phyloP scores from a whole-genome alignment of 306 rosid species.

The Glycine latifolia region DNA sequence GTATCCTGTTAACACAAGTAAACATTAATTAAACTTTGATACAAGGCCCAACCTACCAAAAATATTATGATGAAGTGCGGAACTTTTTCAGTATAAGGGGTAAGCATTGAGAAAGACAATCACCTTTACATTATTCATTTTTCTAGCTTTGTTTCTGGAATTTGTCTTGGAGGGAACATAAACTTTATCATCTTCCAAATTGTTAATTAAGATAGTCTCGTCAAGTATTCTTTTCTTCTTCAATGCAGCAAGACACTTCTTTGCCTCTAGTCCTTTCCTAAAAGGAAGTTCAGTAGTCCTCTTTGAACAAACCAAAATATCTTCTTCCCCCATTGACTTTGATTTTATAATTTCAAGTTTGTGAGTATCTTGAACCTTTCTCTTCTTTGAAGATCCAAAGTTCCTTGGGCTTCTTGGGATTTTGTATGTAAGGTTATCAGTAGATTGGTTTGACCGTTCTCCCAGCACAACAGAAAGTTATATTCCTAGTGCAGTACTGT shows the following conservation, averaged over 20 bases:
- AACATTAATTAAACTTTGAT: constrained; percentile 2
- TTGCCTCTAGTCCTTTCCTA: constrained; percentile 36
- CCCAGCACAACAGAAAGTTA: constrained; percentile 36
- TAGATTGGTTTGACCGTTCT: constrained; percentile 9
- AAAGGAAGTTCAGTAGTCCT: neutral
- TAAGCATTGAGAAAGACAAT: constrained; percentile 25
- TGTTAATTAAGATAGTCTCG: neutral
- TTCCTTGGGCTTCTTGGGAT: constrained; percentile 14
- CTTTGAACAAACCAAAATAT: neutral
- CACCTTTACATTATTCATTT: constrained; percentile 11
- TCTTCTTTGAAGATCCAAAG: constrained; percentile 35
- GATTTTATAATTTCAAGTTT: neutral
- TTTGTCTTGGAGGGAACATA: constrained; percentile 29
- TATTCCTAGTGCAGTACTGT: constrained; percentile 41
- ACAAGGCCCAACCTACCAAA: neutral
- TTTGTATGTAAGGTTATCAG: neutral
- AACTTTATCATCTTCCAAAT: constrained; percentile 32
- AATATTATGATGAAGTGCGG: neutral
- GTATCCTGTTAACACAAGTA: constrained; percentile 43
- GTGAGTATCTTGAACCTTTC: constrained; percentile 17
- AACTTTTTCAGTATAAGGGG: neutral
- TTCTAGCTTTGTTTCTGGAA: constrained; percentile 48
- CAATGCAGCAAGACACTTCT: constrained; percentile 33
- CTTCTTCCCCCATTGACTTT: constrained; percentile 34
- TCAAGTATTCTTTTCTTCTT: constrained; percentile 38